Conservation (phyloP, 2,329 filamentous ascomycete species). For the Zymoseptoria pseudotritici region DNA sequence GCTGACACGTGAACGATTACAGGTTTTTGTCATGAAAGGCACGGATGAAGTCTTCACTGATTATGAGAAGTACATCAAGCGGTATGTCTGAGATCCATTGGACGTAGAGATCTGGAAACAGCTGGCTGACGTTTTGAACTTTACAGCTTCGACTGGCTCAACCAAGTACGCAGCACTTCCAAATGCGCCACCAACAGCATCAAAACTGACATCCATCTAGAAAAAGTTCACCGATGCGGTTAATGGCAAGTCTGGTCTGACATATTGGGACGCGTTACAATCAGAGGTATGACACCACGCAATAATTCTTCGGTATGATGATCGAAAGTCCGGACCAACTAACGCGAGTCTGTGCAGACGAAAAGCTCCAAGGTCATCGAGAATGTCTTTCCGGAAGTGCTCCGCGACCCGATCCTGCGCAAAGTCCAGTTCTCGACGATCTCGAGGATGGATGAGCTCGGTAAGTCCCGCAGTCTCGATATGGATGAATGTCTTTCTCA, state of each 20-base stretch:
- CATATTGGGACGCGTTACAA: constrained; percentile 77
- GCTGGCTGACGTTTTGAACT: constrained; percentile 7
- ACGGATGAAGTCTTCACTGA: constrained; percentile 84
- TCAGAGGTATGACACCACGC: constrained; percentile 27
- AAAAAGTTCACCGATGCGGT: constrained; percentile 93
- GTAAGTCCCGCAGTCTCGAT: constrained; percentile 34
- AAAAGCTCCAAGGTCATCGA: constrained; percentile 80
- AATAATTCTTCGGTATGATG: neutral
- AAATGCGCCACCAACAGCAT: neutral
- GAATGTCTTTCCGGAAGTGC: constrained; percentile 78
- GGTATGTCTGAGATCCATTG: constrained; percentile 49
- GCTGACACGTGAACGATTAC: constrained; percentile 23
- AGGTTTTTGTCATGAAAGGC: constrained; percentile 89
- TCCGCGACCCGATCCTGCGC: constrained; percentile 84
- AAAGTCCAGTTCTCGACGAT: constrained; percentile 86
- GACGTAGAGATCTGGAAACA: neutral
- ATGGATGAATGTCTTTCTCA: neutral
- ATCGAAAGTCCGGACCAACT: constrained; percentile 15
- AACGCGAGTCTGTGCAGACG: constrained; percentile 28
- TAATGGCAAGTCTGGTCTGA: constrained; percentile 83
- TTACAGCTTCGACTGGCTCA: constrained; percentile 81
- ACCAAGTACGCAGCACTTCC: constrained; percentile 55
- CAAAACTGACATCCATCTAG: constrained; percentile 37
- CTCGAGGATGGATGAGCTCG: constrained; percentile 77
- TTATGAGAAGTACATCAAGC: constrained; percentile 79